Percentiles rank a stretch among this genome's conserved stretches.
Evolutionary conservation across 2,329 filamentous ascomycete genomes (phyloP).

Genomic region (Fusarium hostae): DNA sequence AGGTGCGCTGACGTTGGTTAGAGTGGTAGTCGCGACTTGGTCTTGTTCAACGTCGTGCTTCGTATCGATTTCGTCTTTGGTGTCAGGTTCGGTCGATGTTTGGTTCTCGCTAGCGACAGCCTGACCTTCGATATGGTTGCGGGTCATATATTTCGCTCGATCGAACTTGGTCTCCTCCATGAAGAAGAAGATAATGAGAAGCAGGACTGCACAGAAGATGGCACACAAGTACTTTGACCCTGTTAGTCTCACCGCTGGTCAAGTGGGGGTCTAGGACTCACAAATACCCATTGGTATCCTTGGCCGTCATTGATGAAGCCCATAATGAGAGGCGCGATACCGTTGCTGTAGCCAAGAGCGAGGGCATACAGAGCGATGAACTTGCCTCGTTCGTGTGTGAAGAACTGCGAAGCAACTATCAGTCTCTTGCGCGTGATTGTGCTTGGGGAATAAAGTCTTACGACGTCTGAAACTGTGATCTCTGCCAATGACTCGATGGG

Average conservation of each 20-base stretch:
- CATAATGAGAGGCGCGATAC: background rate
- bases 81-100: fast-evolving
- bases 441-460: fast-evolving
- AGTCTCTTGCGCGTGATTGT: fast-evolving
- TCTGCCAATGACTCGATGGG: background rate
- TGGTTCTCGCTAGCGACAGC: fast-evolving
- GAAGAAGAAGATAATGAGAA: background rate
- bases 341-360: background rate
- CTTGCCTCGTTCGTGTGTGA: background rate
- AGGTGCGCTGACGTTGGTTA: background rate
- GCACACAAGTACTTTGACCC: background rate
- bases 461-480: background rate
- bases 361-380: background rate
- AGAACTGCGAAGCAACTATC: fast-evolving
- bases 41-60: background rate
- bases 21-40: background rate
- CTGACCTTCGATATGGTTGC: background rate
- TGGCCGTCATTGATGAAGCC: background rate
- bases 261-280: no score
- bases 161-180: background rate
- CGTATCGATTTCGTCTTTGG: background rate
- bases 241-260: no score
- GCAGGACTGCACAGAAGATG: background rate
- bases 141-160: background rate
- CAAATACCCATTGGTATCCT: background rate